Percentiles rank a stretch among this genome's conserved stretches.
Conservation (phyloP, 345 rosid genomes). For the Toxicodendron radicans region DNA sequence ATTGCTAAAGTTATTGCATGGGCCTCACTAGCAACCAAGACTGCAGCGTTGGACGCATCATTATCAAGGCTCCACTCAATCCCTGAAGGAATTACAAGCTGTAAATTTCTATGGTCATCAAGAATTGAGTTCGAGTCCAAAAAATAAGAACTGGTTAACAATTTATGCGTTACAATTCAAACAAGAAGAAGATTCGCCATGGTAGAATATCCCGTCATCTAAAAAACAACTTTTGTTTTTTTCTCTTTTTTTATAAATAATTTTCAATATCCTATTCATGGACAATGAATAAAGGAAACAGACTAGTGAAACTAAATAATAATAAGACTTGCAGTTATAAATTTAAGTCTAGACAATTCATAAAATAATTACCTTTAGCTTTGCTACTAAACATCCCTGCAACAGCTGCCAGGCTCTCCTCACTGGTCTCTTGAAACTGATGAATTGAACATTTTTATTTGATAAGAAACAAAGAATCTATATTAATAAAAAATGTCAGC, state of each 20-base stretch:
- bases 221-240: not conserved
- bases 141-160: not conserved
- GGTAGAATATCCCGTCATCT: not conserved
- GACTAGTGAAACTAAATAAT: not conserved
- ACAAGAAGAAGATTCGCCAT: not conserved
- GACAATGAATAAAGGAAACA: not conserved
- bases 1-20: constrained; percentile 94
- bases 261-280: not conserved
- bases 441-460: constrained; percentile 10
- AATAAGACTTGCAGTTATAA: not conserved
- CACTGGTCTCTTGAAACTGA: constrained; percentile 93
- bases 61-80: constrained; percentile 98
- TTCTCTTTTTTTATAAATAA: not conserved
- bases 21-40: constrained; percentile 99
- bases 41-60: constrained; percentile 96
- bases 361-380: constrained; percentile 76
- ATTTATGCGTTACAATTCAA: not conserved
- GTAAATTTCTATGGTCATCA: constrained; percentile 15
- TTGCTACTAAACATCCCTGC: constrained; percentile 99
- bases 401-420: constrained; percentile 93
- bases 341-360: constrained; percentile 15
- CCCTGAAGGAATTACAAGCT: constrained; percentile 47
- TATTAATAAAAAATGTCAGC: no score
- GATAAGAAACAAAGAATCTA: no score
- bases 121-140: constrained; percentile 11